phyloP scores from a whole-genome alignment of 2,329 filamentous ascomycete species.

The Hypoxylon sp. region DNA sequence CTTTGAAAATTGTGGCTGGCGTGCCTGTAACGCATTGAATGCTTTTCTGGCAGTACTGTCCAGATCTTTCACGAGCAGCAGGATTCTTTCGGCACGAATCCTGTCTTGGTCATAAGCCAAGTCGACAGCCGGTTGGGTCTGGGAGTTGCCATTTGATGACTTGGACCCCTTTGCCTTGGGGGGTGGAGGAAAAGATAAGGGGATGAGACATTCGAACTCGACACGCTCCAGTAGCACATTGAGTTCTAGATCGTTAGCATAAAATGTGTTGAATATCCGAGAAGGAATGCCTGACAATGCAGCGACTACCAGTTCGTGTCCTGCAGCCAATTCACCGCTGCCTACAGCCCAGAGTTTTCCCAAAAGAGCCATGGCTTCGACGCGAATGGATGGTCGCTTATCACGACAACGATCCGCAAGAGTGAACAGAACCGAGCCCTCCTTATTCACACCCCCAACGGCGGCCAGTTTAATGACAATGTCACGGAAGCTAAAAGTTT shows the following conservation, averaged over 20 bases:
- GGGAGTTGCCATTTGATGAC: slow-evolving; percentile 69
- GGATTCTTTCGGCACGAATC: slow-evolving; percentile 85
- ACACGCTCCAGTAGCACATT: slow-evolving; percentile 88
- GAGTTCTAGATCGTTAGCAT: slow-evolving; percentile 89
- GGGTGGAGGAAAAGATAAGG: slow-evolving; percentile 85
- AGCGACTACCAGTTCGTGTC: slow-evolving; percentile 80
- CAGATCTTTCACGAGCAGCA: slow-evolving; percentile 84
- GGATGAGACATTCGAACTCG: slow-evolving; percentile 89
- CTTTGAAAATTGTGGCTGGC: slow-evolving; percentile 81
- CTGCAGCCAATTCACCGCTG: slow-evolving; percentile 85
- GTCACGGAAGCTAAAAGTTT: slow-evolving; percentile 83
- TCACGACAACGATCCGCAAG: slow-evolving; percentile 92
- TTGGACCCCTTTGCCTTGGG: slow-evolving; percentile 74
- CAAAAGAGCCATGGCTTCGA: slow-evolving; percentile 87
- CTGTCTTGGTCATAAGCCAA: slow-evolving; percentile 76
- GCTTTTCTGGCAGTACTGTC: slow-evolving; percentile 85
- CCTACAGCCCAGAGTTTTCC: slow-evolving; percentile 95
- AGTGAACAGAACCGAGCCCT: slow-evolving; percentile 83
- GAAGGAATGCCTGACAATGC: slow-evolving; percentile 87
- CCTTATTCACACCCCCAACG: slow-evolving; percentile 79
- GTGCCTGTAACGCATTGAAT: slow-evolving; percentile 87
- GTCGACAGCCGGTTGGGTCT: slow-evolving; percentile 64
- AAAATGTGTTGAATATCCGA: slow-evolving; percentile 88
- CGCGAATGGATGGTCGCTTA: slow-evolving; percentile 82
- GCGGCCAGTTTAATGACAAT: slow-evolving; percentile 86